These are phyloP conservation scores for Tylopilus vinaceipallidus DNA, from an alignment of 768 basidiomycete genomes.

Conservation along the genomic window DNA sequence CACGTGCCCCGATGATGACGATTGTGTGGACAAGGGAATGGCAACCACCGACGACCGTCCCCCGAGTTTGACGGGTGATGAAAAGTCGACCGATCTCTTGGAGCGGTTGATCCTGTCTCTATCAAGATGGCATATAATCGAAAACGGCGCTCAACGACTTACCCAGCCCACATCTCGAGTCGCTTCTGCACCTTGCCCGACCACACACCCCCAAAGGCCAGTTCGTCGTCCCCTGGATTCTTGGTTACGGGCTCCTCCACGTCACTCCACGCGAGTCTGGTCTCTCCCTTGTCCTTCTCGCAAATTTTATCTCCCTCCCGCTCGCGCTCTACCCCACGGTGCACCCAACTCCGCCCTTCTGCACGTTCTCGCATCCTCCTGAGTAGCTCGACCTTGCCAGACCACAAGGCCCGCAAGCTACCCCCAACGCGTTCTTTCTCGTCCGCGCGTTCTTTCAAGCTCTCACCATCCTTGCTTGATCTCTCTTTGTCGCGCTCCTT, in stretches of 20 bases:
- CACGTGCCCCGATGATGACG: slow-evolving; percentile 34
- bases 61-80: slow-evolving; percentile 22
- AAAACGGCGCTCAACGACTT: slow-evolving; percentile 14
- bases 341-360: slow-evolving; percentile 19
- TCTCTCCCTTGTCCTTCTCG: slow-evolving; percentile 25
- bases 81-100: slow-evolving; percentile 29
- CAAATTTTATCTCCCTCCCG: slow-evolving; percentile 25
- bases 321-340: slow-evolving; percentile 24
- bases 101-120: slow-evolving; percentile 33
- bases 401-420: slow-evolving; percentile 35
- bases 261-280: slow-evolving; percentile 30
- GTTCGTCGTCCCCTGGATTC: slow-evolving; percentile 30
- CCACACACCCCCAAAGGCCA: slow-evolving; percentile 36
- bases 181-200: slow-evolving; percentile 45
- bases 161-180: slow-evolving; percentile 51
- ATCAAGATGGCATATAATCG: slow-evolving; percentile 6
- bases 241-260: slow-evolving; percentile 26
- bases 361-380: slow-evolving; percentile 28
- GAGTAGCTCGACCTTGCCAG: slow-evolving; percentile 30
- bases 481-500: slow-evolving; percentile 38
- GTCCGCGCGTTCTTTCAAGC: slow-evolving; percentile 25
- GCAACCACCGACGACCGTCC: slow-evolving; percentile 27
- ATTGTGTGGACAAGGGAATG: slow-evolving; percentile 34
- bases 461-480: slow-evolving; percentile 36
- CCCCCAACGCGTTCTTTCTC: slow-evolving; percentile 37